Evolutionary conservation across 306 rosid species (phyloP).

Genomic region (Argentina anserina): DNA sequence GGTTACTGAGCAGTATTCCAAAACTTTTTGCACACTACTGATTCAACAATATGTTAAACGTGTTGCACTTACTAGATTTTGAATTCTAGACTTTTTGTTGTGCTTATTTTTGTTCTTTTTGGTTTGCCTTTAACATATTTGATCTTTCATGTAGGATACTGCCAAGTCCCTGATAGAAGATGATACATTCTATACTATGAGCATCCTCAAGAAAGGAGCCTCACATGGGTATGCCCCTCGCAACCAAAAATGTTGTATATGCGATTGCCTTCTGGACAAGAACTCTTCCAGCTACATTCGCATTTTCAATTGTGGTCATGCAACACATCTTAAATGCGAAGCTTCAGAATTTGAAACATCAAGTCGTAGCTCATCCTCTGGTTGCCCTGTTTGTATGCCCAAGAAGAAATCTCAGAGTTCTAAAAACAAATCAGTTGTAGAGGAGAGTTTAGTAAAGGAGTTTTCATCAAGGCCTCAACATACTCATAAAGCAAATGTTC

Average conservation of each 20-base stretch:
- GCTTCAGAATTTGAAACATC: constrained; percentile 56
- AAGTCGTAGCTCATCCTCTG: constrained; percentile 44
- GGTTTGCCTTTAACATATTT: not conserved
- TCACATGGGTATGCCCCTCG: constrained; percentile 89
- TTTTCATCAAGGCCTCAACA: constrained; percentile 46
- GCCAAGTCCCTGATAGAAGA: constrained; percentile 95
- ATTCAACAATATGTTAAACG: not conserved
- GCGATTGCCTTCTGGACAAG: constrained; percentile 63
- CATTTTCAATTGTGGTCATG: constrained; percentile 92
- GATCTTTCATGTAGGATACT: constrained; percentile 53
- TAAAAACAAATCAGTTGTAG: constrained; percentile 53
- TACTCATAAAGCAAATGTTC: constrained; percentile 47
- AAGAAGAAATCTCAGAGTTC: constrained; percentile 59
- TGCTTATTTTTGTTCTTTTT: not conserved
- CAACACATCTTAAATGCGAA: constrained; percentile 84
- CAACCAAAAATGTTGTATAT: constrained; percentile 63
- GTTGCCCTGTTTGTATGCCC: constrained; percentile 92
- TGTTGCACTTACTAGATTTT: not conserved
- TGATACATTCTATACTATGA: constrained; percentile 90
- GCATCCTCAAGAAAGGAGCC: constrained; percentile 89
- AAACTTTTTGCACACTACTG: not conserved
- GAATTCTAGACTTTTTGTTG: not conserved
- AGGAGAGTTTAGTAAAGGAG: constrained; percentile 58
- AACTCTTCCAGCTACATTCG: constrained; percentile 60
- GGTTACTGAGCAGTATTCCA: not conserved